A percentile compares a stretch with the other conserved stretches of the same genome.
phyloP scores from a whole-genome alignment of 148 eudicot genomes.

The Chenopodium album region DNA sequence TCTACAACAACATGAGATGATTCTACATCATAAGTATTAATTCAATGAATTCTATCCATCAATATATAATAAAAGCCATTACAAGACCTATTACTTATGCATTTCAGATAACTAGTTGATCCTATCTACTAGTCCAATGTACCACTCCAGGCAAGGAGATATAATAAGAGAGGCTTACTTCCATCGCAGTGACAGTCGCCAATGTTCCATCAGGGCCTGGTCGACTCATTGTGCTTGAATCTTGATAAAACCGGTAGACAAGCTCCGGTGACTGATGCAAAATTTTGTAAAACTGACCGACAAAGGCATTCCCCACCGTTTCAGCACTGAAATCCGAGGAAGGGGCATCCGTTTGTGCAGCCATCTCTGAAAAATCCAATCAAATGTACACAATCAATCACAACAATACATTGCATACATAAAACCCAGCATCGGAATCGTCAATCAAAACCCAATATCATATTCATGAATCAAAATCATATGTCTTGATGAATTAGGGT shows the following conservation, averaged over 20 bases:
- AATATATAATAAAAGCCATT: not conserved
- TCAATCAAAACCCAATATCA: too few relatives aligned
- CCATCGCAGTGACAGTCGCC: constrained; percentile 41
- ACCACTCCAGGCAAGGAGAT: not conserved
- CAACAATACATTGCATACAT: not conserved
- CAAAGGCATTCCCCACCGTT: constrained; percentile 51
- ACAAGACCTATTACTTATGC: not conserved
- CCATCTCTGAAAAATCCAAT: constrained; percentile 51
- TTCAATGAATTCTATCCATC: not conserved
- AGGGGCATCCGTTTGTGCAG: constrained; percentile 24
- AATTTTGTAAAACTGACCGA: constrained; percentile 42
- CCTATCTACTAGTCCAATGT: not conserved
- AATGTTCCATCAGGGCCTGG: constrained; percentile 43
- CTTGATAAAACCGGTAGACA: constrained; percentile 52
- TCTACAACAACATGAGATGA: not conserved
- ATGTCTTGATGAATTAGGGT: too few relatives aligned
- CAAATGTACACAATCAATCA: not conserved
- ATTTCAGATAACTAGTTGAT: not conserved
- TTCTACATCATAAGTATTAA: not conserved
- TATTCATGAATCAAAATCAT: too few relatives aligned
- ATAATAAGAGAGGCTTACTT: constrained; percentile 35
- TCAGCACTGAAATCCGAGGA: constrained; percentile 25
- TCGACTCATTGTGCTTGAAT: constrained; percentile 50
- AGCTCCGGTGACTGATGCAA: constrained; percentile 40
- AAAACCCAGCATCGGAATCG: too few relatives aligned